Percentiles rank a stretch among this genome's conserved stretches.
These are phyloP conservation scores for Ceratobasidium sp. DNA, from an alignment of 1,284 basidiomycete species.

Conservation along the genomic window DNA sequence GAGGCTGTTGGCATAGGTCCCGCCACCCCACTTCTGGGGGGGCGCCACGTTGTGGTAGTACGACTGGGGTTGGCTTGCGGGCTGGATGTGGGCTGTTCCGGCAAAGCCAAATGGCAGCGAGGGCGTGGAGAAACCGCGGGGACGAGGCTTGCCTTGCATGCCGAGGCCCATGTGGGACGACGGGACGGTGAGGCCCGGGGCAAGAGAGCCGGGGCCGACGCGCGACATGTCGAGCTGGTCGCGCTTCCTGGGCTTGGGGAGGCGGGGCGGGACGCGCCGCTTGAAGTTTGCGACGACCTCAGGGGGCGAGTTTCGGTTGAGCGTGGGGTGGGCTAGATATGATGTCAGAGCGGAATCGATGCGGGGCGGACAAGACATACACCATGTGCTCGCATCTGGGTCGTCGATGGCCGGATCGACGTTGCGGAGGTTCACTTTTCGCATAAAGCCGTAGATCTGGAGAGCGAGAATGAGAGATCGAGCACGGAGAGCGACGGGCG, in stretches of 20 bases:
- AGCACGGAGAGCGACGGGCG: slow-evolving; percentile 50
- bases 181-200: slow-evolving; percentile 59
- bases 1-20: slow-evolving; percentile 71
- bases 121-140: slow-evolving; percentile 34
- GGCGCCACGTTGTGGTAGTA: slow-evolving; percentile 43
- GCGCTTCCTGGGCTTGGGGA: slow-evolving; percentile 81
- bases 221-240: slow-evolving; percentile 53
- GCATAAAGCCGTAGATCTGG: slow-evolving; percentile 95
- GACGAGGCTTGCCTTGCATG: slow-evolving; percentile 36
- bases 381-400: slow-evolving; percentile 93
- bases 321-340: slow-evolving; percentile 79
- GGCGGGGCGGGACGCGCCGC: slow-evolving; percentile 89
- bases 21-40: slow-evolving; percentile 19
- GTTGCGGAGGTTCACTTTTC: slow-evolving; percentile 90
- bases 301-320: slow-evolving; percentile 85
- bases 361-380: slow-evolving; percentile 62
- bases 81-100: slow-evolving; percentile 60
- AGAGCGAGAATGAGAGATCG: slow-evolving; percentile 50
- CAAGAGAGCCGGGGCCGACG: slow-evolving; percentile 75
- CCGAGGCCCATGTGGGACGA: slow-evolving; percentile 47
- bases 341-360: slow-evolving; percentile 18
- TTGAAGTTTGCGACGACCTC: slow-evolving; percentile 92
- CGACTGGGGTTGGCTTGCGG: slow-evolving; percentile 29
- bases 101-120: slow-evolving; percentile 70
- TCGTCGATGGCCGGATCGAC: slow-evolving; percentile 91